Conservation (phyloP, 495 filamentous ascomycete genomes). For the Talaromyces proteolyticus region DNA sequence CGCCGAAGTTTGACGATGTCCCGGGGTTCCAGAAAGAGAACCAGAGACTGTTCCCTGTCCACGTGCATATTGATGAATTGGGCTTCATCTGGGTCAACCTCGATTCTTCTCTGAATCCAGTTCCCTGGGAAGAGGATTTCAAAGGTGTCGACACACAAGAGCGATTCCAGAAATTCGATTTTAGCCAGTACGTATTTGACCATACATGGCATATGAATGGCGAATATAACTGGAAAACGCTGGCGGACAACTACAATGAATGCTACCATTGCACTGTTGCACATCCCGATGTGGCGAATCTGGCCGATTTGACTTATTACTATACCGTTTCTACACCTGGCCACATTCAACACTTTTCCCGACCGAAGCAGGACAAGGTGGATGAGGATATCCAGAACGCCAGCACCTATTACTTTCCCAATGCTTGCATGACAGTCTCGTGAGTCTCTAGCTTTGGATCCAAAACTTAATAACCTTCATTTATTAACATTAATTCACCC, state of each 20-base stretch:
- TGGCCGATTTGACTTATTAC: slow-evolving; percentile 37
- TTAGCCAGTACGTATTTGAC: slow-evolving; percentile 40
- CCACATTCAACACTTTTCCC: slow-evolving; percentile 35
- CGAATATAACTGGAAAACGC: slow-evolving; percentile 46
- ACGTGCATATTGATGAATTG: slow-evolving; percentile 38
- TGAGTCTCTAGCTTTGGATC: slow-evolving; percentile 21
- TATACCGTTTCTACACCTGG: slow-evolving; percentile 29
- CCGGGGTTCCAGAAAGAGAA: slow-evolving; percentile 48
- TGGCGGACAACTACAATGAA: slow-evolving; percentile 46
- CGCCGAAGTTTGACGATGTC: slow-evolving; percentile 47
- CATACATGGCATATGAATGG: slow-evolving; percentile 39
- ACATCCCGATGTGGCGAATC: slow-evolving; percentile 37
- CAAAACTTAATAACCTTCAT: background rate
- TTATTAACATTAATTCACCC: slow-evolving; percentile 13
- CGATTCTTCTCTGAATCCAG: slow-evolving; percentile 30
- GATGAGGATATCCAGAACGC: slow-evolving; percentile 20
- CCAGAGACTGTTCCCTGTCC: slow-evolving; percentile 40
- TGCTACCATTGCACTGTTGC: slow-evolving; percentile 47
- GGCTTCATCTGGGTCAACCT: slow-evolving; percentile 50
- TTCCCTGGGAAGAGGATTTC: slow-evolving; percentile 37
- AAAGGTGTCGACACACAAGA: slow-evolving; percentile 28
- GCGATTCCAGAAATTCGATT: slow-evolving; percentile 30
- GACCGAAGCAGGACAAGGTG: slow-evolving; percentile 28
- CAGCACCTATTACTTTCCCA: slow-evolving; percentile 41
- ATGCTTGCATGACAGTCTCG: slow-evolving; percentile 37